These are phyloP conservation scores for Hygrophoropsis aurantiaca DNA, from an alignment of 768 basidiomycete genomes.

Conservation along the genomic window DNA sequence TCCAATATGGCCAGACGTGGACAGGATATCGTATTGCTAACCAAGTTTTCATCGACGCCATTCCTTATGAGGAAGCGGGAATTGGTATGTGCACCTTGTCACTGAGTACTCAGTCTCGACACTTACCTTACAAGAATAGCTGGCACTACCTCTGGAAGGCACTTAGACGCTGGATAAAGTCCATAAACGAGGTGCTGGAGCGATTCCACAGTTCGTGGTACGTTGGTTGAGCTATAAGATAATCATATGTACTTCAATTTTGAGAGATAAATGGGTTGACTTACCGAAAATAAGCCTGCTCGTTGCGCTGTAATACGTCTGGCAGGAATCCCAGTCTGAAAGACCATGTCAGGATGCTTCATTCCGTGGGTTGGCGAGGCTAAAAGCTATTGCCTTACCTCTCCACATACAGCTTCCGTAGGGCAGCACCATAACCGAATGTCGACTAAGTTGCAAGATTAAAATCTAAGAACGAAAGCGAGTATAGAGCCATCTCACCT, in stretches of 20 bases:
- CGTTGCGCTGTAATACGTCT: slow-evolving; percentile 41
- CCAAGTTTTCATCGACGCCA: slow-evolving; percentile 66
- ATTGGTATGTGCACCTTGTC: background rate
- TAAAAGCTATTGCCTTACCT: slow-evolving; percentile 39
- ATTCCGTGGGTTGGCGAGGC: background rate
- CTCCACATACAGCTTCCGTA: slow-evolving; percentile 67
- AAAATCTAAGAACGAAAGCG: slow-evolving; percentile 3
- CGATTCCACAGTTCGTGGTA: slow-evolving; percentile 75
- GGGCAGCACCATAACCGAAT: slow-evolving; percentile 54
- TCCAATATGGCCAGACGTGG: slow-evolving; percentile 64
- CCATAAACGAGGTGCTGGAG: slow-evolving; percentile 74
- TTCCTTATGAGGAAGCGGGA: slow-evolving; percentile 44
- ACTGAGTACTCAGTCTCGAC: background rate
- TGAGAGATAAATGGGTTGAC: background rate
- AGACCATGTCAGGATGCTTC: background rate
- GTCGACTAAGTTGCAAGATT: slow-evolving; percentile 57
- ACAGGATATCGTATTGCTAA: slow-evolving; percentile 69
- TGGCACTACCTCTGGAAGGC: slow-evolving; percentile 44
- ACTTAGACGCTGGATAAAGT: slow-evolving; percentile 60
- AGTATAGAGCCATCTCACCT: slow-evolving; percentile 37
- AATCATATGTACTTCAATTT: background rate
- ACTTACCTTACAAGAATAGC: slow-evolving; percentile 56
- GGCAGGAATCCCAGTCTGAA: slow-evolving; percentile 67
- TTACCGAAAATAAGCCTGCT: slow-evolving; percentile 60
- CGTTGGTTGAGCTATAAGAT: slow-evolving; percentile 60